Conservation (phyloP, 2,329 filamentous ascomycete species). For the Gnomoniopsis smithogilvyi region DNA sequence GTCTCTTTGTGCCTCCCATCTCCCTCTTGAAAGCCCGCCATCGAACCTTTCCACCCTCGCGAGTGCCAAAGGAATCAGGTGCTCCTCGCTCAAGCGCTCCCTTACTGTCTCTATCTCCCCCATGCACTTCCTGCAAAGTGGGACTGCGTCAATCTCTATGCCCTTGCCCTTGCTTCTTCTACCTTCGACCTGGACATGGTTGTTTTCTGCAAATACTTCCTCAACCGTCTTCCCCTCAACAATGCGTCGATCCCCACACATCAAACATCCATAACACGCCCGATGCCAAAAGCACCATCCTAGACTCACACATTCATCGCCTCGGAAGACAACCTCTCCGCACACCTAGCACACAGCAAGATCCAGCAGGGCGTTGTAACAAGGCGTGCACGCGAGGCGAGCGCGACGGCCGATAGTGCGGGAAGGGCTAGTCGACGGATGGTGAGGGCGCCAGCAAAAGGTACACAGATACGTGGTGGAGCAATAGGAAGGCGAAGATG, state of each 20-base stretch:
- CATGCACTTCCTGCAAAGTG: conserved; percentile 47
- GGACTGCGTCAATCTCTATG: conserved; percentile 43
- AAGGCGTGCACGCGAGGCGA: conserved; percentile 46
- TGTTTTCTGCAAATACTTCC: conserved; percentile 29
- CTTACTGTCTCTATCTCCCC: conserved; percentile 38
- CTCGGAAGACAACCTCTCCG: conserved; percentile 50
- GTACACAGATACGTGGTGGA: conserved; percentile 46
- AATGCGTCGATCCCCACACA: conserved; percentile 43
- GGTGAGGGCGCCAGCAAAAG: conserved; percentile 46
- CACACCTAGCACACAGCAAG: conserved; percentile 58
- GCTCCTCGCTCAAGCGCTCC: conserved; percentile 28
- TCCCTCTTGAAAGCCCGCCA: conserved; percentile 41
- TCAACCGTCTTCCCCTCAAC: conserved; percentile 31
- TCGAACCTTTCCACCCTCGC: conserved; percentile 41
- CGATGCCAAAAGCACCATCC: conserved; percentile 61
- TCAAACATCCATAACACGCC: conserved; percentile 53
- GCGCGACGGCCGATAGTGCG: conserved; percentile 42
- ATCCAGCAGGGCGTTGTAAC: conserved; percentile 46
- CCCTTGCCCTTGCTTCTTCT: conserved; percentile 20
- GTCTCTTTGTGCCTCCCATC: conserved; percentile 35
- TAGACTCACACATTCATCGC: conserved; percentile 54
- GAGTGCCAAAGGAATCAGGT: conserved; percentile 39
- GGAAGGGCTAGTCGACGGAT: conserved; percentile 27
- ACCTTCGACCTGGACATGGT: conserved; percentile 6
- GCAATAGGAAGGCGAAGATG: not conserved